Percentiles rank a stretch among this genome's conserved stretches.
These are phyloP conservation scores for Aurantiochytrium sp. DNA, from an alignment of 108 stramenopile genomes.

Conservation along the genomic window DNA sequence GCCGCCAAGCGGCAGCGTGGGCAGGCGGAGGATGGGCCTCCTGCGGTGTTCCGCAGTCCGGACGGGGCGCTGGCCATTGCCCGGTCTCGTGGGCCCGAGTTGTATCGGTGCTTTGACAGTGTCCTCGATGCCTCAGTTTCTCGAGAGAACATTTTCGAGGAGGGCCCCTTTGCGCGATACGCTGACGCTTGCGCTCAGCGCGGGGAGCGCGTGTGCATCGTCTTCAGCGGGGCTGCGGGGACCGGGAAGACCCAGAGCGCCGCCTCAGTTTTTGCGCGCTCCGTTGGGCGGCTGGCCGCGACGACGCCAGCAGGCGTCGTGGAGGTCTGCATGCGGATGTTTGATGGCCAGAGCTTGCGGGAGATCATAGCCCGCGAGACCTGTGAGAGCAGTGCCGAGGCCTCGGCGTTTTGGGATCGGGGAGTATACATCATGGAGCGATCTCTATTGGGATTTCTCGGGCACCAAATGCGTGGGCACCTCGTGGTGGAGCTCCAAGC, in stretches of 20 bases:
- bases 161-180: too few species aligned
- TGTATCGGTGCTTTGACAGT: too few species aligned
- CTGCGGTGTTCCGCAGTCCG: too few species aligned
- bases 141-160: too few species aligned
- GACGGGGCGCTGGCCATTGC: too few species aligned
- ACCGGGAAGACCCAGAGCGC: background rate
- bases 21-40: too few species aligned
- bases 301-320: background rate
- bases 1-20: too few species aligned
- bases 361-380: background rate
- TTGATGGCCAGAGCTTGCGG: background rate
- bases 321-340: background rate
- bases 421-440: background rate
- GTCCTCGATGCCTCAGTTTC: too few species aligned
- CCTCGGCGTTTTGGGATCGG: background rate
- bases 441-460: too few species aligned
- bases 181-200: background rate
- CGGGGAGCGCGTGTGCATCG: background rate
- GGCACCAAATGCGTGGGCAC: too few species aligned
- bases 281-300: background rate
- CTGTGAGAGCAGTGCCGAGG: background rate
- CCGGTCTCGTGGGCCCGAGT: too few species aligned
- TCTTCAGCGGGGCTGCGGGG: background rate
- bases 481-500: too few species aligned
- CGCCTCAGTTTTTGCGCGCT: background rate